Percentiles rank a stretch among this genome's conserved stretches.
These are phyloP conservation scores for Cucurbita argyrosperma DNA, from an alignment of 306 rosid species.

Conservation along the genomic window DNA sequence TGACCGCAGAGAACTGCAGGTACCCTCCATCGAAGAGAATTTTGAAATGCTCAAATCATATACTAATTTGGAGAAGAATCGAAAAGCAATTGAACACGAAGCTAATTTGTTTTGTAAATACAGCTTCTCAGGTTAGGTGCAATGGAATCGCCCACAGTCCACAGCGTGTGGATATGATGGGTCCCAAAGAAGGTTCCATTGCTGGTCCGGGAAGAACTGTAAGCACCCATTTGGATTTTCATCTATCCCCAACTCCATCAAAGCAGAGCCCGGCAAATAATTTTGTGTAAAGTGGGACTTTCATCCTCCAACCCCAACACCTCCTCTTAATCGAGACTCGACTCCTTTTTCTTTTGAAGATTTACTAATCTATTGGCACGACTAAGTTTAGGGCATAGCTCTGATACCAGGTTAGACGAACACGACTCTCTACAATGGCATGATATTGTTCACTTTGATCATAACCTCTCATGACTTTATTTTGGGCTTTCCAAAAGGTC, in stretches of 20 bases:
- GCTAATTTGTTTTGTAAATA: not conserved
- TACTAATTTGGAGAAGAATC: not conserved
- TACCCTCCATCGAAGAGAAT: slow-evolving; percentile 43
- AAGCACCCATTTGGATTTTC: slow-evolving; percentile 3
- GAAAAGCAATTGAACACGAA: not conserved
- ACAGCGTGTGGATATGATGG: slow-evolving; percentile 58
- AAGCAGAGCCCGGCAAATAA: not conserved
- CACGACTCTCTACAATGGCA: too few species aligned
- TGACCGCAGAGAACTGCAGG: slow-evolving; percentile 27
- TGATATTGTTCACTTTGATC: too few species aligned
- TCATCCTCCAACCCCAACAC: too few species aligned
- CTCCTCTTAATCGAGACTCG: too few species aligned
- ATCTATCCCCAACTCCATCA: not conserved
- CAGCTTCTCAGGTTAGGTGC: slow-evolving; percentile 13
- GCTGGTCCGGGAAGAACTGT: not conserved
- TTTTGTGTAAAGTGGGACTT: too few species aligned
- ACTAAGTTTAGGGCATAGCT: too few species aligned
- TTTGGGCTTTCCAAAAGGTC: too few species aligned
- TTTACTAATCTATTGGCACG: too few species aligned
- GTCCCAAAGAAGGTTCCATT: slow-evolving; percentile 21
- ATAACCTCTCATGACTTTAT: too few species aligned
- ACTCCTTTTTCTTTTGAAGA: too few species aligned
- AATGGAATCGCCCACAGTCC: slow-evolving; percentile 20
- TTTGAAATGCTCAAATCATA: not conserved
- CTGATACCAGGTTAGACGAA: too few species aligned